Base-by-base conservation (phyloP, 2,329 filamentous ascomycete genomes). In the Ceratocystis alfenasii region DNA sequence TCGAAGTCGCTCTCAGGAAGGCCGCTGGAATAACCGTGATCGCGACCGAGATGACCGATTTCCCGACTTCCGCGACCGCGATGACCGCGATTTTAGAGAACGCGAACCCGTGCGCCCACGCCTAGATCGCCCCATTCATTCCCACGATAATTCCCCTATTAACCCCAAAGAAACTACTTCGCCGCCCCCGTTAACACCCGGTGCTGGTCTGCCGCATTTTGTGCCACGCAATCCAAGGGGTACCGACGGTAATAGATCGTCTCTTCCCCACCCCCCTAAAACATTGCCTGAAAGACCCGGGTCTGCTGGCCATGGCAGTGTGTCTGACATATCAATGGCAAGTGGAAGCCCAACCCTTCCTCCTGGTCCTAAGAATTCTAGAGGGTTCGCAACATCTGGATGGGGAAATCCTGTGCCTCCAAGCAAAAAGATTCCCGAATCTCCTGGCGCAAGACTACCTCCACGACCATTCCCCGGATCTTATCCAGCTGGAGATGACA, bases 1-100 rank as follows among this genome's bases (percentile, higher is more conserved):
- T 65, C 79, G 87, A 71, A 86, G 84, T 70, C 81, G 86, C 69
- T 87, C 86, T 69, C 83, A 86, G 71, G 84, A 86, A 71, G 83
- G 84, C 66, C 81, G 82, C 44, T 83, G 81, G 79, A 76, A 73
- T 22, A 78, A 84, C 5, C 77, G 81, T 62, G 81, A 84, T 68
- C 81, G 83, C 10, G 80, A 82, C 48, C 81, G 83, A 36, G 73
- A 74, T 53, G 78, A 79, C 65, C 71, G 78, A 67, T 78, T 76
- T 62, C 73, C 72, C 30, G 78, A 78, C 50, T 69, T 71, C 25
- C 77, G 78, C 55, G 48, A 68, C 12, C 75, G 75, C 68, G 74
- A 81, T 68, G 78, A 80, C 41, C 75, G 80, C 4, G 80, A 82
- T 53, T 73, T 74, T 17, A 73, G 74, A 48, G 77, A 79, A n/a